These are phyloP conservation scores for Bonia amplexicaulis DNA, from an alignment of 176 grass and related monocot genomes.

Conservation along the genomic window DNA sequence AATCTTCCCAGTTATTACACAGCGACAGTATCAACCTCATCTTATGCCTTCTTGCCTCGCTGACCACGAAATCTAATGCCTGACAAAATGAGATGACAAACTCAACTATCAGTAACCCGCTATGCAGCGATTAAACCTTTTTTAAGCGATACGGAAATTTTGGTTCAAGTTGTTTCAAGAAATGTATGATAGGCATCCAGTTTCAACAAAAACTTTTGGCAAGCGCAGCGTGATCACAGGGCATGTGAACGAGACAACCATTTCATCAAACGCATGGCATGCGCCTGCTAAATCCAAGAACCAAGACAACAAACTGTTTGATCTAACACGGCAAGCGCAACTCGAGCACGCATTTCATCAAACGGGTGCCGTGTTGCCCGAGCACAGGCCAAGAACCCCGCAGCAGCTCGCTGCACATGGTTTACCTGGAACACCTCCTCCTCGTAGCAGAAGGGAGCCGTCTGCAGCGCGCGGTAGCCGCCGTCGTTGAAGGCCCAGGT, in stretches of 20 bases:
- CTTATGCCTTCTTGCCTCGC: slow-evolving; percentile 61
- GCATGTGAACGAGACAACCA: not conserved
- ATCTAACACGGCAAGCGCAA: not conserved
- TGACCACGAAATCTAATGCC: slow-evolving; percentile 83
- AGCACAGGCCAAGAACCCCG: not conserved
- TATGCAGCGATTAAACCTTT: not conserved
- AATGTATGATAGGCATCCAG: not conserved
- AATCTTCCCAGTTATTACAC: slow-evolving; percentile 67
- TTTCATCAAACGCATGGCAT: not conserved
- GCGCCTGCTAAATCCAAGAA: not conserved
- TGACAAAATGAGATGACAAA: not conserved
- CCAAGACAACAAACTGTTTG: not conserved
- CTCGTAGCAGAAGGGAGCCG: slow-evolving; percentile 38
- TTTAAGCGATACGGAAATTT: not conserved
- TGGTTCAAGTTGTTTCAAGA: not conserved
- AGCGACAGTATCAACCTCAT: slow-evolving; percentile 58
- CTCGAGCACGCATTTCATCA: slow-evolving; percentile 10
- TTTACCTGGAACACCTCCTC: slow-evolving; percentile 56
- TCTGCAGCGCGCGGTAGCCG: slow-evolving; percentile 35
- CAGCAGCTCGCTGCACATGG: too few species aligned
- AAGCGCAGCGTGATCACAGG: not conserved
- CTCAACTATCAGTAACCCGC: not conserved
- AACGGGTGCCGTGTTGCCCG: not conserved
- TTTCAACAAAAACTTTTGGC: not conserved
- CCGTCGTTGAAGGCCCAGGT: slow-evolving; percentile 90